phyloP scores from a whole-genome alignment of 352 stramenopile species.

The Pythium periplocum region DNA sequence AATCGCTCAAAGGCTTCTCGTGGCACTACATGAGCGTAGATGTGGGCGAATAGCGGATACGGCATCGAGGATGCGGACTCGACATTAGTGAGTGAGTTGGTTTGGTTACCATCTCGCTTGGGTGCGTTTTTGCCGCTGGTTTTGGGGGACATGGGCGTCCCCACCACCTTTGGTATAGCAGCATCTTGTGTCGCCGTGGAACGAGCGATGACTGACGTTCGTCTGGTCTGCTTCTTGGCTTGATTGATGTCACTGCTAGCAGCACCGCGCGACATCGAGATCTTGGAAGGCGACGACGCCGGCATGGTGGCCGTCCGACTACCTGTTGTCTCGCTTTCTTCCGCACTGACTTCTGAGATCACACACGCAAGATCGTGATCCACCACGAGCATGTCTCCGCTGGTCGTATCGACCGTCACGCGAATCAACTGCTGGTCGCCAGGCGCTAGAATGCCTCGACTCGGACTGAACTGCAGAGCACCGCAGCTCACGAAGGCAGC shows the following conservation, averaged over 20 bases:
- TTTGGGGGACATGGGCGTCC: no score
- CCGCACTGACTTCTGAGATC: constrained; percentile 11
- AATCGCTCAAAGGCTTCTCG: constrained; percentile 39
- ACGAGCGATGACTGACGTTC: constrained; percentile 49
- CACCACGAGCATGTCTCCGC: constrained; percentile 40
- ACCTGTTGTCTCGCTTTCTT: no score
- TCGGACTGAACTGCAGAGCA: constrained; percentile 42
- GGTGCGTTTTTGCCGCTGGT: no score
- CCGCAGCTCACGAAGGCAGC: constrained; percentile 50
- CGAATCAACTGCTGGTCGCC: constrained; percentile 50
- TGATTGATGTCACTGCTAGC: neutral
- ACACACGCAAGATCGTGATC: constrained; percentile 66
- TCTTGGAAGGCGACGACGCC: constrained; percentile 1
- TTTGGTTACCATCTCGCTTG: no score
- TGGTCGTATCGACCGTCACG: constrained; percentile 32
- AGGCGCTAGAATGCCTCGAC: constrained; percentile 35
- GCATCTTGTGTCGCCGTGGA: constrained; percentile 62
- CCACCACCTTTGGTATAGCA: constrained; percentile 5
- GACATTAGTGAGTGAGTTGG: no score
- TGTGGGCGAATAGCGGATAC: constrained; percentile 37
- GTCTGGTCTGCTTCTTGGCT: constrained; percentile 1
- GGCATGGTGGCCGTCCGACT: neutral
- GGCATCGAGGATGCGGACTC: neutral
- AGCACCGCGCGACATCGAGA: neutral
- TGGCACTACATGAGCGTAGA: constrained; percentile 58